phyloP scores from a whole-genome alignment of 75 land plant genomes.

The Sequoia sempervirens region DNA sequence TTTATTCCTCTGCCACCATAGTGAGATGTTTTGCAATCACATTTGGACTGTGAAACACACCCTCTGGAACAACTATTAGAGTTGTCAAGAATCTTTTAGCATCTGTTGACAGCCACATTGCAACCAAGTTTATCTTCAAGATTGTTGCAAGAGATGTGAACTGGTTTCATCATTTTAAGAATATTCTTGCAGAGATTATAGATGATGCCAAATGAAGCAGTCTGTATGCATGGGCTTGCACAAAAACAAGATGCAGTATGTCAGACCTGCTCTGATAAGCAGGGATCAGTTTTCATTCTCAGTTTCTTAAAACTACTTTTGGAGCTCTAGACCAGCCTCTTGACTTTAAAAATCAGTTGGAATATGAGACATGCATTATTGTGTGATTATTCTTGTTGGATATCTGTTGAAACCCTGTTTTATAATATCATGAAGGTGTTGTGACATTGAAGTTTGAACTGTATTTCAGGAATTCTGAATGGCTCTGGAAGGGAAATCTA shows the following conservation, averaged over 20 bases:
- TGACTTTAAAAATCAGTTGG: not conserved
- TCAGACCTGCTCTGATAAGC: not conserved
- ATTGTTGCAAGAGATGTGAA: not conserved
- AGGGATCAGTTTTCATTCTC: not conserved
- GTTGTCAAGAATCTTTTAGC: not conserved
- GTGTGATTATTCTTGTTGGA: not conserved
- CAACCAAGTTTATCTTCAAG: conserved; percentile 1
- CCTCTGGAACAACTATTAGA: conserved; percentile 1
- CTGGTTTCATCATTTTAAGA: not conserved
- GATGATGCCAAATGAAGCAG: not conserved
- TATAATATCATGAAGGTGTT: not conserved
- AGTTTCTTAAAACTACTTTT: not conserved
- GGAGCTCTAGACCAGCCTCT: not conserved
- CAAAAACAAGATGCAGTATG: not conserved
- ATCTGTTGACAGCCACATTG: not conserved
- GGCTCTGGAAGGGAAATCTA: not conserved
- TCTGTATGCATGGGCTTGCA: not conserved
- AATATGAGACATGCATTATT: not conserved
- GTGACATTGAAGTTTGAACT: not conserved
- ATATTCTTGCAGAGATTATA: not conserved
- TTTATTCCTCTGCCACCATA: conserved; percentile 18
- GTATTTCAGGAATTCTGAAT: not conserved
- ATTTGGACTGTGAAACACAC: not conserved
- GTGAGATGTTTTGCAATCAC: conserved; percentile 8
- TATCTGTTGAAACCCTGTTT: not conserved